Base-by-base conservation (phyloP, 2,329 filamentous ascomycete genomes). In the Scedosporium apiospermum region DNA sequence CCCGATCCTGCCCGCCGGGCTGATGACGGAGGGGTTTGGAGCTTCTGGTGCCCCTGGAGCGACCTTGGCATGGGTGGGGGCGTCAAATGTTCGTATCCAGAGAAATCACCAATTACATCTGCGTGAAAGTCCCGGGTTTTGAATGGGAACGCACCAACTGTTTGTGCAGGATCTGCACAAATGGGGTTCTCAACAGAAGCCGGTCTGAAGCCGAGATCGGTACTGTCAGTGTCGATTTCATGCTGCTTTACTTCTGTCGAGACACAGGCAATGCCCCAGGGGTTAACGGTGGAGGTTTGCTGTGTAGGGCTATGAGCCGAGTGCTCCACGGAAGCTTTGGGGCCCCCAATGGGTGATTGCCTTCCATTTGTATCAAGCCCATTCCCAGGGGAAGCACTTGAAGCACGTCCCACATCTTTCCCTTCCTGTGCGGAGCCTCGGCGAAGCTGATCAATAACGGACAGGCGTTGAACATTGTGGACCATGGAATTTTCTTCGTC, bases 391-490 rank as follows among this genome's bases (percentile, higher is more conserved):
- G n/a, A 14, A 6, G 51, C 12, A 55, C 18, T 55, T 9, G 23
- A 23, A 30, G 2, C 10, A 23, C 18, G 51, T 27, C n/a, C 44
- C 18, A 2, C 51, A 30, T 1, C 23, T 18, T 4, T 27, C 4
- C 7, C 51, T 26, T 27, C 44, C 27, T 18, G 14, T 38, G 27
- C 21, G 44, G 16, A 7, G 12, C 21, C 42, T 27, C n/a, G 51
- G 12, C 34, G 51, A 57, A 62, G 38, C 51, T 57, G 60, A 3
- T 62, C 60, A n/a, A 62, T 30, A 1, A 62, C 60, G 3, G 60
- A 46, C 9, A 27, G 12, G 12, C 7, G n/a, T 27, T 44, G 34
- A 14, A 16, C 38, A 23, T 26, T 18, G n/a, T 46, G 21, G 12
- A 21, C 21, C 26, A 12, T 14, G 5, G 34, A 34, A 10, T 44